Evolutionary conservation across 768 basidiomycete genomes (phyloP), one percentile per base, ranked within the genome.

Genomic region (Dendrothele bispora): DNA sequence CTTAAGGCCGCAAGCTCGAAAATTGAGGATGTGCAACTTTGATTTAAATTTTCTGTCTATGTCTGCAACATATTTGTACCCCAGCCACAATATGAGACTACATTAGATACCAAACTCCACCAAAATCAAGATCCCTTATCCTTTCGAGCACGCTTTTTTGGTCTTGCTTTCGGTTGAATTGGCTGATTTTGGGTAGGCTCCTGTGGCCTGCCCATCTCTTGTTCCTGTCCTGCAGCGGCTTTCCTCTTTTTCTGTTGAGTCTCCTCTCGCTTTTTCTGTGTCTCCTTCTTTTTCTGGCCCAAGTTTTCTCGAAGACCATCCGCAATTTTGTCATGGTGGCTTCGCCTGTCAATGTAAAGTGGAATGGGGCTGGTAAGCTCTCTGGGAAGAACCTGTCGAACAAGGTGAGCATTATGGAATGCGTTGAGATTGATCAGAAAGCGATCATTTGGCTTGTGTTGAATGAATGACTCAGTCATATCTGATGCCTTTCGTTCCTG

Each of bases 321-420:
- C n/a, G 30, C 30, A 32, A 10, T 32, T 10, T 32, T 32, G 30
- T 32, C n/a, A n/a, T 32, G 30, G 10, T 32, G 30, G 30, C n/a
- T 32, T n/a, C n/a, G 10, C n/a, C 30, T 10, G 30, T 32, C 30
- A 10, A n/a, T 10, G 30, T 10, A 32, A 10, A 32, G 30, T n/a
- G n/a, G n/a, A 10, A n/a, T n/a, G n/a, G 30, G 30, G 10, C 10
- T n/a, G 30, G 50, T 53, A 10, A 63, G 58, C 2, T 49, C 17
- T 4, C 54, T 45, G n/a, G 58, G 61, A 8, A 65, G 52, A 5
- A 45, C 37, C 12, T 47, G 36, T 2, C 55, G 58, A 22, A 67
- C 28, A 22, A 60, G 56, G 20, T 59, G 55, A 10, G 61, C 62
- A 55, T 66, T 66, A 48, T 66, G 63, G n/a, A 65, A 47, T n/a